Evolutionary conservation across 371 early-diverging fungal species (phyloP).

Genomic region (Mortierella polycephala): DNA sequence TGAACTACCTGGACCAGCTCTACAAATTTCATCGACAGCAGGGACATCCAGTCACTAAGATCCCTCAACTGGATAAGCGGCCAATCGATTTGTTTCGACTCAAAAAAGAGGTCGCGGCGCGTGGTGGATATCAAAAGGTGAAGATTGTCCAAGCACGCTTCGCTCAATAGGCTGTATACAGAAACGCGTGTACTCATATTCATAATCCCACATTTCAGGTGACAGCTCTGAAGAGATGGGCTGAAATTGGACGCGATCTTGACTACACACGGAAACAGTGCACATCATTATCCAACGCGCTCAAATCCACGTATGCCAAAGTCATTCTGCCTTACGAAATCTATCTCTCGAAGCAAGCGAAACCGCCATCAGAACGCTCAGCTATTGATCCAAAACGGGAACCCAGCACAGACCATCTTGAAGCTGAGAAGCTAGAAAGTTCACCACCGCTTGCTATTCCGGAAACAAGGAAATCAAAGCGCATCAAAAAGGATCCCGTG

Average conservation of each 20-base stretch:
- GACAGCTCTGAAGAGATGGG: slow-evolving; percentile 86
- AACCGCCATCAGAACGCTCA: slow-evolving; percentile 6
- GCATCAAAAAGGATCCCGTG: slow-evolving; percentile 51
- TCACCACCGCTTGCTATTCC: background rate
- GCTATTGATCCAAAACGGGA: slow-evolving; percentile 22
- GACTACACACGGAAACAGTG: slow-evolving; percentile 83
- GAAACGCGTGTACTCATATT: background rate
- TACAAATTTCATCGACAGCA: slow-evolving; percentile 87
- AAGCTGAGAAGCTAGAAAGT: slow-evolving; percentile 9
- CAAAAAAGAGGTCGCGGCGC: slow-evolving; percentile 81
- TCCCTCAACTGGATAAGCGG: slow-evolving; percentile 85
- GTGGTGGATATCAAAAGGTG: slow-evolving; percentile 87
- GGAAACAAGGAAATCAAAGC: slow-evolving; percentile 44
- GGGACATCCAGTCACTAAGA: slow-evolving; percentile 75
- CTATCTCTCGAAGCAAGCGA: slow-evolving; percentile 64
- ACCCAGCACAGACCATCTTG: slow-evolving; percentile 2
- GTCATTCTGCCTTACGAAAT: slow-evolving; percentile 90
- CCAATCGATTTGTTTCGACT: slow-evolving; percentile 89
- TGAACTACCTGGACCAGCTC: slow-evolving; percentile 92
- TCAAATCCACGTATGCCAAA: slow-evolving; percentile 80
- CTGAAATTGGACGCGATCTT: slow-evolving; percentile 85
- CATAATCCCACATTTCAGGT: slow-evolving; percentile 64
- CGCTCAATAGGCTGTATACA: too few species aligned
- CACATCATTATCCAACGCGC: slow-evolving; percentile 83
- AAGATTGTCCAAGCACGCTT: background rate